Evolutionary conservation across 1,284 basidiomycete species (phyloP).

Genomic region (Chondrostereum purpureum): DNA sequence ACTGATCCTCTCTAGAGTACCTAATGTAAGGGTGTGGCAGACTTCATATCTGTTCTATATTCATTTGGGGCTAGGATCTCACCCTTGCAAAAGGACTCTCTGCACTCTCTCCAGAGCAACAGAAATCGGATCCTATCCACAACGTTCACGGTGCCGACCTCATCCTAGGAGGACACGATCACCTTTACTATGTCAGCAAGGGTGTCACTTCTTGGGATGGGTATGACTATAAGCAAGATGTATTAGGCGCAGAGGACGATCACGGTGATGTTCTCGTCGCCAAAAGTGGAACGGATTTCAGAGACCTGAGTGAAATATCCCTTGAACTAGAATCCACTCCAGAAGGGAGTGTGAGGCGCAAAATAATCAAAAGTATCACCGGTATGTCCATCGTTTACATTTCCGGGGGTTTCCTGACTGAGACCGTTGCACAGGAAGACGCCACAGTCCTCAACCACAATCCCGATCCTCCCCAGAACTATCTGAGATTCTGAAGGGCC

Average conservation of each 20-base stretch:
- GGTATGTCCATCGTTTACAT: conserved; percentile 32
- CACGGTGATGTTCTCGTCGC: conserved; percentile 66
- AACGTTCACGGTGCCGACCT: conserved; percentile 77
- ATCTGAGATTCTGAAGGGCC: conserved; percentile 52
- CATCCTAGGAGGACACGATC: conserved; percentile 87
- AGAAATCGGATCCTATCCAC: conserved; percentile 35
- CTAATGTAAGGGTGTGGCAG: conserved; percentile 44
- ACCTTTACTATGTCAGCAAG: conserved; percentile 78
- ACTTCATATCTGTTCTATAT: neutral
- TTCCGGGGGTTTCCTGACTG: conserved; percentile 2
- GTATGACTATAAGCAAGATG: conserved; percentile 48
- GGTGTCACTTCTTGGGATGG: conserved; percentile 72
- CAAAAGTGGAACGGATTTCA: conserved; percentile 90
- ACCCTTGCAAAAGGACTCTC: conserved; percentile 53
- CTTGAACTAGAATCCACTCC: conserved; percentile 61
- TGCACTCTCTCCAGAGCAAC: conserved; percentile 53
- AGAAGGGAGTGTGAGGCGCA: conserved; percentile 57
- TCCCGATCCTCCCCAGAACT: conserved; percentile 57
- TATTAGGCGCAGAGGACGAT: conserved; percentile 73
- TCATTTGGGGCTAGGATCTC: conserved; percentile 35
- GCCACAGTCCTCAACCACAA: conserved; percentile 56
- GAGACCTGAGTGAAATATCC: conserved; percentile 73
- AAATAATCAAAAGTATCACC: conserved; percentile 57
- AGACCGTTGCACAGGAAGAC: conserved; percentile 42
- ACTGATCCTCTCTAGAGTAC: conserved; percentile 31